A percentile compares a stretch with the other conserved stretches of the same genome.
Evolutionary conservation across 208 protist genomes (phyloP).

Genomic region (Leishmania aethiopica): DNA sequence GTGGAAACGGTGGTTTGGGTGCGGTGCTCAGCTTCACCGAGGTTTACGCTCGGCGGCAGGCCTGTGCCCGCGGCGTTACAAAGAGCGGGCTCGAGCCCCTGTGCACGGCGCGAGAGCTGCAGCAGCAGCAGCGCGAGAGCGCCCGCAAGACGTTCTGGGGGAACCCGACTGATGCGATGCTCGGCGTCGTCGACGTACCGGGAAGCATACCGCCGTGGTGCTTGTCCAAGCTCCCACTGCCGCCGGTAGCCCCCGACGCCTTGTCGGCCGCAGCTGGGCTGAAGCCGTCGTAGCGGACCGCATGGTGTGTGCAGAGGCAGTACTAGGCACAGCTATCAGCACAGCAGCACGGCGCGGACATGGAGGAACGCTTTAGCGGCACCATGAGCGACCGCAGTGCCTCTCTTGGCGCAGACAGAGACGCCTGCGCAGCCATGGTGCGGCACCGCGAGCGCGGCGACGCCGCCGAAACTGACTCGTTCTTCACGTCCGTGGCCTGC

Average conservation of each 20-base stretch:
- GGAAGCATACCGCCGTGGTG: constrained; percentile 47
- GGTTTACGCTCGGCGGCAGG: constrained; percentile 25
- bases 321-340: constrained; percentile 24
- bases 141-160: constrained; percentile 39
- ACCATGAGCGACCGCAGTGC: not conserved
- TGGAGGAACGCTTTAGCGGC: not conserved
- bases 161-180: constrained; percentile 46
- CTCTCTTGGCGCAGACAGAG: not conserved
- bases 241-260: not conserved
- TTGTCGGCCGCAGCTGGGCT: not conserved
- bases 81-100: not conserved
- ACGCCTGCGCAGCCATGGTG: not conserved
- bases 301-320: constrained; percentile 24
- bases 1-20: not conserved
- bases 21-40: constrained; percentile 27
- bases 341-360: constrained; percentile 5
- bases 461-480: not conserved
- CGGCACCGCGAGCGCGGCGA: not conserved
- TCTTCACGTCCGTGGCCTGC: not conserved
- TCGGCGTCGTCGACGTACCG: constrained; percentile 38
- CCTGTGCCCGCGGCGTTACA: not conserved
- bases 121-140: constrained; percentile 5
- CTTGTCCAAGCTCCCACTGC: constrained; percentile 13
- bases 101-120: constrained; percentile 1
- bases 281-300: not conserved